Evolutionary conservation across 202 grass and related monocot species (phyloP).

Genomic region (Setaria italica): DNA sequence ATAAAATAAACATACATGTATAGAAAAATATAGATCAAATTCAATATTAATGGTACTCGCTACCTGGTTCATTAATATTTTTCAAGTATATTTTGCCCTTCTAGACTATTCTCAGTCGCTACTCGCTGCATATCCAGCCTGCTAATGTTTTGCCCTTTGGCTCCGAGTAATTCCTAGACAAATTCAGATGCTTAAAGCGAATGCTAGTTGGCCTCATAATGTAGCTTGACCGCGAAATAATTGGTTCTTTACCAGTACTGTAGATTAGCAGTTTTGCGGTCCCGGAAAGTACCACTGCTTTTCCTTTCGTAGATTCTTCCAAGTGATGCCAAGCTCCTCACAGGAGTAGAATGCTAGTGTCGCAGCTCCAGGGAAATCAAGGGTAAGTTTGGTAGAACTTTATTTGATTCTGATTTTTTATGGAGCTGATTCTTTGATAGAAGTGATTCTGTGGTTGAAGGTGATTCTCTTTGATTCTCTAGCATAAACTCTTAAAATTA

Average conservation of each 20-base stretch:
- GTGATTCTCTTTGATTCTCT: too few relatives aligned
- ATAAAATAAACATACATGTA: too few relatives aligned
- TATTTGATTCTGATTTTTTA: too few relatives aligned
- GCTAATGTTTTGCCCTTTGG: neutral
- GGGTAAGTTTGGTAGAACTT: too few relatives aligned
- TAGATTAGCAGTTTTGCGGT: conserved; percentile 26
- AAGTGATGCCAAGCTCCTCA: neutral
- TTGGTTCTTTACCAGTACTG: conserved; percentile 7
- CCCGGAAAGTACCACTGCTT: neutral
- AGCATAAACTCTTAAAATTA: too few relatives aligned
- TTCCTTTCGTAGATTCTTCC: neutral
- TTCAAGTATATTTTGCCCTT: neutral
- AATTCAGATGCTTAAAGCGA: conserved; percentile 32
- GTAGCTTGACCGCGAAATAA: neutral
- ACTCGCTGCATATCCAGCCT: neutral
- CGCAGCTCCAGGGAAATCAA: neutral
- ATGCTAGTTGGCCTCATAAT: neutral
- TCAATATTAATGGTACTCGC: too few relatives aligned
- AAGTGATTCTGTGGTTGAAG: too few relatives aligned
- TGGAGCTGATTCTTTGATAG: too few relatives aligned
- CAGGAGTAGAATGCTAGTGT: neutral
- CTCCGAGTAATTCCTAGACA: neutral
- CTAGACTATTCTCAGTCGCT: neutral
- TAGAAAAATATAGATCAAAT: too few relatives aligned
- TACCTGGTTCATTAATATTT: neutral